These are phyloP conservation scores for Naganishia sp. DNA, from an alignment of 1,284 basidiomycete genomes.

Conservation along the genomic window DNA sequence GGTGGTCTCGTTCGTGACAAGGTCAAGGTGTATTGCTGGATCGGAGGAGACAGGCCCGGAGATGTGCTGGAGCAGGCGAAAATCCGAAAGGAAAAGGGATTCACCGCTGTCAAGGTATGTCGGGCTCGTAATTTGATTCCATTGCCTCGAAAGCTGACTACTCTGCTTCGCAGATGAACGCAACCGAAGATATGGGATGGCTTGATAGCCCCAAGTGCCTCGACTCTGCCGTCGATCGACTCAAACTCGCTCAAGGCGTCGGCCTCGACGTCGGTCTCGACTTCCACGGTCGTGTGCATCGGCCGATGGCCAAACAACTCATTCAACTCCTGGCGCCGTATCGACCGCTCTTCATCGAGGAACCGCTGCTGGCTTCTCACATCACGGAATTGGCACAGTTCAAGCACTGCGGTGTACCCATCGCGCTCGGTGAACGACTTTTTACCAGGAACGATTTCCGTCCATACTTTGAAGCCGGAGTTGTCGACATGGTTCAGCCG, in stretches of 20 bases:
- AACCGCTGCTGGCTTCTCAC: constrained; percentile 56
- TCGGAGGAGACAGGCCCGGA: constrained; percentile 66
- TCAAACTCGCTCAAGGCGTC: constrained; percentile 60
- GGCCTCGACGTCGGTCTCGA: constrained; percentile 60
- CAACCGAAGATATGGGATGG: constrained; percentile 52
- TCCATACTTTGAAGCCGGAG: constrained; percentile 59
- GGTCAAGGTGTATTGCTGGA: constrained; percentile 56
- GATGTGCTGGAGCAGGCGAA: constrained; percentile 61
- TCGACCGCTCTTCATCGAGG: constrained; percentile 68
- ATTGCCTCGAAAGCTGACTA: constrained; percentile 1
- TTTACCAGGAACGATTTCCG: constrained; percentile 65
- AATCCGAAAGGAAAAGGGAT: constrained; percentile 63
- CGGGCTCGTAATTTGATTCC: neutral
- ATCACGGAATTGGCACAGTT: constrained; percentile 26
- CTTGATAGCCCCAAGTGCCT: constrained; percentile 54
- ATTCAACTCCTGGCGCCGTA: constrained; percentile 62
- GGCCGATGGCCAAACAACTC: constrained; percentile 69
- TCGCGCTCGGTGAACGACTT: constrained; percentile 61
- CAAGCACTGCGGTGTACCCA: constrained; percentile 25
- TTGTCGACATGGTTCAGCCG: constrained; percentile 64
- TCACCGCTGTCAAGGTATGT: constrained; percentile 67
- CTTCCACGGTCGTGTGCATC: constrained; percentile 60
- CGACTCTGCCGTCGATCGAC: constrained; percentile 59
- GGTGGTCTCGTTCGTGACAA: constrained; percentile 63
- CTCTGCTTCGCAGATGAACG: constrained; percentile 32